Percentiles rank a stretch among this genome's conserved stretches.
phyloP scores from a whole-genome alignment of 306 rosid species.

The Rubus parviflorus region DNA sequence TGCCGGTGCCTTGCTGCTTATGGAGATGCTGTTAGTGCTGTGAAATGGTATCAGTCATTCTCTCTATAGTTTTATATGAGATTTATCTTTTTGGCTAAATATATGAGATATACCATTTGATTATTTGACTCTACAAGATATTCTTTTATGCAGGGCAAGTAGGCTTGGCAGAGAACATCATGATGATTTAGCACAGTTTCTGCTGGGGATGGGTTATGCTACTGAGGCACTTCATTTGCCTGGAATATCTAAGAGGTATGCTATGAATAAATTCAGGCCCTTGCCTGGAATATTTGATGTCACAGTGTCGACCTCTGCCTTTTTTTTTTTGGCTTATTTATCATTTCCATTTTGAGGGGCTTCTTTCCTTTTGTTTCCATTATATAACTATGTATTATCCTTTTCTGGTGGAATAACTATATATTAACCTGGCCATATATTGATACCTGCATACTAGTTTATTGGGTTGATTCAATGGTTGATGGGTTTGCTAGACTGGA shows the following conservation, averaged over 20 bases:
- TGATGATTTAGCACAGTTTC: slow-evolving; percentile 94
- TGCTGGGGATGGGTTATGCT: slow-evolving; percentile 99
- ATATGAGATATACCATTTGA: neutral
- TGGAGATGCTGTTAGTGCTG: slow-evolving; percentile 98
- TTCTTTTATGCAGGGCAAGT: slow-evolving; percentile 79
- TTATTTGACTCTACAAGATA: slow-evolving; percentile 26
- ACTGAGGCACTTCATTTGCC: slow-evolving; percentile 96
- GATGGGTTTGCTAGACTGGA: neutral
- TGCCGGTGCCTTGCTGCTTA: slow-evolving; percentile 99
- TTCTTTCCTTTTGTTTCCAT: slow-evolving; percentile 1
- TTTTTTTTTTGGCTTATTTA: neutral
- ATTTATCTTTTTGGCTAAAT: neutral
- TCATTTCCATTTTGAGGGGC: neutral
- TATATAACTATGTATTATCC: neutral
- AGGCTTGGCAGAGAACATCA: slow-evolving; percentile 98
- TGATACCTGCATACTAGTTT: neutral
- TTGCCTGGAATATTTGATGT: neutral
- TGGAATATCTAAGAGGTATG: slow-evolving; percentile 94
- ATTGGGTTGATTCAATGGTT: neutral
- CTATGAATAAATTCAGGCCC: neutral
- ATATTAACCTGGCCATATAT: neutral
- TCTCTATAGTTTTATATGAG: slow-evolving; percentile 9
- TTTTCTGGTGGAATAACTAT: neutral
- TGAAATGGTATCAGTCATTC: slow-evolving; percentile 66
- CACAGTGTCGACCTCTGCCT: slow-evolving; percentile 5